These are phyloP conservation scores for Spathaspora passalidarum DNA, from an alignment of 805 yeast species.

Conservation along the genomic window DNA sequence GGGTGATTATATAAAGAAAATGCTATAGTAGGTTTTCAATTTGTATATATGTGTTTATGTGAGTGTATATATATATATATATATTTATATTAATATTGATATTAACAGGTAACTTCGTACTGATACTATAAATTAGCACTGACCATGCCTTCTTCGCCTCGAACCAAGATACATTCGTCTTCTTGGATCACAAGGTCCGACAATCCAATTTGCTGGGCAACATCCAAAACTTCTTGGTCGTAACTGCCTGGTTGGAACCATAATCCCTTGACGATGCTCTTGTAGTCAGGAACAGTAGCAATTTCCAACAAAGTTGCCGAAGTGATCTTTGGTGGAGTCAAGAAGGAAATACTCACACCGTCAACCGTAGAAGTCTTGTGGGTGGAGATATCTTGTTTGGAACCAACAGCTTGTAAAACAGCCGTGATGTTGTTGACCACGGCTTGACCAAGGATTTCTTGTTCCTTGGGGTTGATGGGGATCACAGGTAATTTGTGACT, in stretches of 20 bases:
- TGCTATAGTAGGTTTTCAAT: slow-evolving; percentile 20
- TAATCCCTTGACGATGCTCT: slow-evolving; percentile 46
- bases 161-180: slow-evolving; percentile 69
- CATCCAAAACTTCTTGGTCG: slow-evolving; percentile 47
- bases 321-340: slow-evolving; percentile 72
- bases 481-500: slow-evolving; percentile 53
- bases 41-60: too few species aligned
- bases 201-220: slow-evolving; percentile 34
- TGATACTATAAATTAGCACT: slow-evolving; percentile 35
- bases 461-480: slow-evolving; percentile 62
- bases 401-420: slow-evolving; percentile 21
- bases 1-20: slow-evolving; percentile 44
- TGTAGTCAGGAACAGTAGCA: slow-evolving; percentile 38
- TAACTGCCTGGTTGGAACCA: slow-evolving; percentile 89
- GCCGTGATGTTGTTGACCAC: slow-evolving; percentile 32
- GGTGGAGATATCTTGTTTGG: slow-evolving; percentile 16
- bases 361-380: slow-evolving; percentile 30
- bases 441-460: slow-evolving; percentile 43
- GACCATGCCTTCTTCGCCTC: slow-evolving; percentile 53
- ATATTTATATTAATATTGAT: too few species aligned
- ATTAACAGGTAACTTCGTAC: too few species aligned
- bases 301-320: slow-evolving; percentile 30
- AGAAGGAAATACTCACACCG: slow-evolving; percentile 59
- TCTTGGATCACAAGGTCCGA: slow-evolving; percentile 35
- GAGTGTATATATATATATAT: too few species aligned